Evolutionary conservation across 2,329 filamentous ascomycete species (phyloP).

Genomic region (Sporothrix euskadiensis): DNA sequence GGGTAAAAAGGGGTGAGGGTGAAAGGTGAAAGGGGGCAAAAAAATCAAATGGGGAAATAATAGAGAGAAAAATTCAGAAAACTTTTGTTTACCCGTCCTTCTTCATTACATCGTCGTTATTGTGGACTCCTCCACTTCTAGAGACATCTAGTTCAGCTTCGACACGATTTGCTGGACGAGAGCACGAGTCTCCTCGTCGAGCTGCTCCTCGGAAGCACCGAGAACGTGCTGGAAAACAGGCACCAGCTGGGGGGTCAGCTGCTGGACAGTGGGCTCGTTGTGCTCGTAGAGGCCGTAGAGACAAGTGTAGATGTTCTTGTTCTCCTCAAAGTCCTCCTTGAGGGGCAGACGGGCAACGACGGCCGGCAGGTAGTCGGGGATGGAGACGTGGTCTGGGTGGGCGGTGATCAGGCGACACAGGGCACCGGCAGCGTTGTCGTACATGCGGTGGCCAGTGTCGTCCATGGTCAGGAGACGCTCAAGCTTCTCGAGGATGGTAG

Average conservation of each 20-base stretch:
- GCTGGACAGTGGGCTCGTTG: slow-evolving; percentile 67
- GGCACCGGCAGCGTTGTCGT: slow-evolving; percentile 92
- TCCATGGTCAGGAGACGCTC: slow-evolving; percentile 79
- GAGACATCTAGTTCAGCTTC: slow-evolving; percentile 37
- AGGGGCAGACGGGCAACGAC: slow-evolving; percentile 79
- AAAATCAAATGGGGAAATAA: background rate
- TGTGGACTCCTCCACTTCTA: background rate
- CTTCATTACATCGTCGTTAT: slow-evolving; percentile 15
- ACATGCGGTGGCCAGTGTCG: slow-evolving; percentile 67
- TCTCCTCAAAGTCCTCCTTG: slow-evolving; percentile 94
- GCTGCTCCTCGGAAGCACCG: slow-evolving; percentile 69
- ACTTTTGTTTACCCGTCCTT: slow-evolving; percentile 16
- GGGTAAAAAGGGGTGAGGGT: background rate
- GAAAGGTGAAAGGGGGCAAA: background rate
- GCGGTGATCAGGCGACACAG: slow-evolving; percentile 88
- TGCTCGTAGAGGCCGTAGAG: slow-evolving; percentile 80
- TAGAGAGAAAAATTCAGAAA: background rate
- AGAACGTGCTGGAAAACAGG: slow-evolving; percentile 73
- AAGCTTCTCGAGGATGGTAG: slow-evolving; percentile 77
- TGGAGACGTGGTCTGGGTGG: slow-evolving; percentile 78
- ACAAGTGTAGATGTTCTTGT: slow-evolving; percentile 89
- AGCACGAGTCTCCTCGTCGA: slow-evolving; percentile 68
- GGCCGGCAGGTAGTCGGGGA: slow-evolving; percentile 77
- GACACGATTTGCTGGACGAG: slow-evolving; percentile 66
- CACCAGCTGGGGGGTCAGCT: slow-evolving; percentile 68